Percentiles rank a stretch among this genome's conserved stretches.
Evolutionary conservation across 495 filamentous ascomycete genomes (phyloP).

Genomic region (Hyaloscypha finlandica): DNA sequence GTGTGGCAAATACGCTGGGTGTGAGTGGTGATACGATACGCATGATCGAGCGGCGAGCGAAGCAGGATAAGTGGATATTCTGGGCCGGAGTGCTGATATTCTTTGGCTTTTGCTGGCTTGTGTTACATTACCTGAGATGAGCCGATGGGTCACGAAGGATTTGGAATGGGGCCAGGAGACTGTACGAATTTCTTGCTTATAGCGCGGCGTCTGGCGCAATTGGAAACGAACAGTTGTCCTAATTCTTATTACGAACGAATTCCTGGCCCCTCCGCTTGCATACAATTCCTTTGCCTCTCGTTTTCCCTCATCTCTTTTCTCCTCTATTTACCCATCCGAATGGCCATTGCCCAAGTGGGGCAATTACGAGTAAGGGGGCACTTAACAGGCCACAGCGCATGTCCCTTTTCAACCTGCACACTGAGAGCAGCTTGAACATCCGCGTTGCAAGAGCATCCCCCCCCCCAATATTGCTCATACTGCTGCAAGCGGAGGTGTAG

Average conservation of each 20-base stretch:
- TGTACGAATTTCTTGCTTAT: conserved; percentile 8
- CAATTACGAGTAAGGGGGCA: neutral
- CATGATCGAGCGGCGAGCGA: conserved; percentile 89
- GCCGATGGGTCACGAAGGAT: neutral
- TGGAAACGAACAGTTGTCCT: neutral
- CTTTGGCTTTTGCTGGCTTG: conserved; percentile 87
- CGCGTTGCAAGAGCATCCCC: neutral
- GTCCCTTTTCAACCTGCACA: neutral
- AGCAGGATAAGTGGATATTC: conserved; percentile 98
- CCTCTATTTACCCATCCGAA: neutral
- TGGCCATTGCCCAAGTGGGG: too few relatives aligned
- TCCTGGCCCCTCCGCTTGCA: neutral
- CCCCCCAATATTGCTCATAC: neutral
- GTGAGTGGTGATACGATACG: conserved; percentile 95
- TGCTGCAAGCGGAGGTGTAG: neutral
- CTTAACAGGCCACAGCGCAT: neutral
- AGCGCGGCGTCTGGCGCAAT: conserved; percentile 10
- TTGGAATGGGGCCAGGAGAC: neutral
- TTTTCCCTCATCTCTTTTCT: neutral
- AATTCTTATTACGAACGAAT: neutral
- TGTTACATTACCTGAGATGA: conserved; percentile 78
- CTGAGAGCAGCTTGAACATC: neutral
- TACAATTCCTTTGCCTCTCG: neutral
- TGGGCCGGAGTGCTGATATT: conserved; percentile 87
- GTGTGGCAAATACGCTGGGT: conserved; percentile 89